Evolutionary conservation across 164 flowering plant species (phyloP).

Genomic region (Sextonia rubra): DNA sequence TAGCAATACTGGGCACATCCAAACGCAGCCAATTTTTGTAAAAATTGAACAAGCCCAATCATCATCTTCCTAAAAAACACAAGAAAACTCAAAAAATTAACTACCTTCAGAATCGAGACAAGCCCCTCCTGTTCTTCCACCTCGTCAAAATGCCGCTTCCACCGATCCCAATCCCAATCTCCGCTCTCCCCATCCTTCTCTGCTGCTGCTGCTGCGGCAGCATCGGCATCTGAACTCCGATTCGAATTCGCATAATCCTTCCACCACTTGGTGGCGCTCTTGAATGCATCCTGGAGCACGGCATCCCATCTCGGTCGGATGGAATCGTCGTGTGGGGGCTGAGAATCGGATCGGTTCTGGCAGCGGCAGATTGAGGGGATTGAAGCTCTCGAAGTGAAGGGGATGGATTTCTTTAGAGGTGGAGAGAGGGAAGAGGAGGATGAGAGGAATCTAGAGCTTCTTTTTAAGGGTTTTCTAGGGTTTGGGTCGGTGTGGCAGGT

Average conservation of each 20-base stretch:
- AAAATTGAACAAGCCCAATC: too few species aligned
- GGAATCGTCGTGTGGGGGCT: constrained; percentile 24
- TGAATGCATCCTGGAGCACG: constrained; percentile 36
- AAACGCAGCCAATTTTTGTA: too few species aligned
- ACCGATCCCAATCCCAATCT: constrained; percentile 91
- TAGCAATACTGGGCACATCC: too few species aligned
- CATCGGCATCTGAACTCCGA: constrained; percentile 9
- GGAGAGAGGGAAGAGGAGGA: neutral
- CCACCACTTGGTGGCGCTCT: constrained; percentile 32
- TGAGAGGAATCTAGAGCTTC: neutral
- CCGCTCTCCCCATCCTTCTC: constrained; percentile 20
- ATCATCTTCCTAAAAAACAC: too few species aligned
- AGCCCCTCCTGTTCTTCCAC: constrained; percentile 73
- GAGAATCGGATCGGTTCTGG: constrained; percentile 19
- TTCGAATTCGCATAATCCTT: constrained; percentile 37
- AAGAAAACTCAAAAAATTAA: too few species aligned
- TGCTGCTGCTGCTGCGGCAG: neutral
- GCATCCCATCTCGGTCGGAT: constrained; percentile 43
- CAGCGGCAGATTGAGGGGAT: constrained; percentile 33
- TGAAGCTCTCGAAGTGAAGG: constrained; percentile 1
- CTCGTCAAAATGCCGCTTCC: constrained; percentile 71
- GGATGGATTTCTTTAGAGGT: neutral
- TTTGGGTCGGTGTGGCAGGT: neutral
- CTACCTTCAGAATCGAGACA: constrained; percentile 69
- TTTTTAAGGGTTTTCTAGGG: neutral